Evolutionary conservation across 2,329 filamentous ascomycete genomes (phyloP), one percentile per base, ranked within the genome.

Genomic region (Ustulina deusta): DNA sequence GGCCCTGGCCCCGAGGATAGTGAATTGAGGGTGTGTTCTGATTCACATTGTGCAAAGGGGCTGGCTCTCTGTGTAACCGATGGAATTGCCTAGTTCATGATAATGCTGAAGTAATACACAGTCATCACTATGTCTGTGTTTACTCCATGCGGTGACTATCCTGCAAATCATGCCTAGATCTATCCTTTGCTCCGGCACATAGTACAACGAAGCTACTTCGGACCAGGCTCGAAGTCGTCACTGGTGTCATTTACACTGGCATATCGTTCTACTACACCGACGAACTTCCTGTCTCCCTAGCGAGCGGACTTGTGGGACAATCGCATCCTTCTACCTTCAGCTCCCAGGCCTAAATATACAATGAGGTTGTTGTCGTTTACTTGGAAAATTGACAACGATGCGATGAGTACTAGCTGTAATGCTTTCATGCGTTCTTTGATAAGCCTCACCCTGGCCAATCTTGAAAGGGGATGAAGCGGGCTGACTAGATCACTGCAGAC

Each of bases 381-480:
- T 6, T n/a, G 10, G 17, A 20, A 27, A 3, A 29, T 25, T 27
- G 17, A 32, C 48, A 34, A 44, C n/a, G 4, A 1, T 20, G 3
- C 29, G 1, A 44, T 44, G 27, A 42, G 46, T 13, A 55, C 6
- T 32, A 27, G 20, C 11, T 22, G 48, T 27, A 62, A 54, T 55
- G 20, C 7, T 46, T 62, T 46, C 13, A 32, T n/a, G n/a, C n/a
- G 38, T 25, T 4, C 49, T 48, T 62, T 55, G 15, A 36, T 29
- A 38, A 11, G 13, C 20, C 17, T 27, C 25, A 13, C 1, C 17
- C 1, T 40, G 29, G 40, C 9, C 11, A 22, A 27, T 15, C n/a
- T 27, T 15, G 49, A 48, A 56, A 55, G 49, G 15, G 7, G 20
- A 22, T 34, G 34, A 32, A 20, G 6, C 27, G 29, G 9, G 20